Percentiles rank a stretch among this genome's conserved stretches.
These are phyloP conservation scores for Didymella exigua DNA, from an alignment of 2,329 filamentous ascomycete species.

Conservation along the genomic window DNA sequence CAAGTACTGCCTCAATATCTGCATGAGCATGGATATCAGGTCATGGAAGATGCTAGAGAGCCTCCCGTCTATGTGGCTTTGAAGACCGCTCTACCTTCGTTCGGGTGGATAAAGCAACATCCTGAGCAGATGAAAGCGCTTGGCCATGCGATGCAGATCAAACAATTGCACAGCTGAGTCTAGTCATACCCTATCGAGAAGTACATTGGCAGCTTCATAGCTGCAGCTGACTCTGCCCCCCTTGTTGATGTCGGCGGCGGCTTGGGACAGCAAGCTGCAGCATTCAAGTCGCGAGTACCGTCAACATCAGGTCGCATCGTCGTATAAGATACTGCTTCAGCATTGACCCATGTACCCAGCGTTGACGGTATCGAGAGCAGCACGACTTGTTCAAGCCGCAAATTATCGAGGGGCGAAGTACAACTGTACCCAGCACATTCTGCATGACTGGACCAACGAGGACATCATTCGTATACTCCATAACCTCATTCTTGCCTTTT, in stretches of 20 bases:
- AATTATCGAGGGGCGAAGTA: conserved; percentile 38
- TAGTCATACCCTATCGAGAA: conserved; percentile 27
- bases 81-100: conserved; percentile 32
- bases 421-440: conserved; percentile 41
- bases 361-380: conserved; percentile 29
- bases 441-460: conserved; percentile 44
- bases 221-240: conserved; percentile 23
- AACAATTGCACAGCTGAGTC: conserved; percentile 28
- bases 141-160: conserved; percentile 37
- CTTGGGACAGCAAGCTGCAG: conserved; percentile 35
- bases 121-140: conserved; percentile 36
- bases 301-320: conserved; percentile 25
- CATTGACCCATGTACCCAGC: conserved; percentile 21
- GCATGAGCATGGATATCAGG: conserved; percentile 31
- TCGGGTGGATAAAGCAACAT: conserved; percentile 37
- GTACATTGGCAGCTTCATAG: conserved; percentile 22
- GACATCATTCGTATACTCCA: conserved; percentile 36
- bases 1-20: conserved; percentile 42
- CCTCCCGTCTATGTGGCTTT: conserved; percentile 36
- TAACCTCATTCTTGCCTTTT: conserved; percentile 34
- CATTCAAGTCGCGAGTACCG: conserved; percentile 28
- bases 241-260: conserved; percentile 44
- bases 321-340: conserved; percentile 36
- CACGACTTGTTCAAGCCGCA: conserved; percentile 45
- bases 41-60: conserved; percentile 32